Conservation (phyloP, 352 stramenopile genomes). For the Peronospora tabacina region DNA sequence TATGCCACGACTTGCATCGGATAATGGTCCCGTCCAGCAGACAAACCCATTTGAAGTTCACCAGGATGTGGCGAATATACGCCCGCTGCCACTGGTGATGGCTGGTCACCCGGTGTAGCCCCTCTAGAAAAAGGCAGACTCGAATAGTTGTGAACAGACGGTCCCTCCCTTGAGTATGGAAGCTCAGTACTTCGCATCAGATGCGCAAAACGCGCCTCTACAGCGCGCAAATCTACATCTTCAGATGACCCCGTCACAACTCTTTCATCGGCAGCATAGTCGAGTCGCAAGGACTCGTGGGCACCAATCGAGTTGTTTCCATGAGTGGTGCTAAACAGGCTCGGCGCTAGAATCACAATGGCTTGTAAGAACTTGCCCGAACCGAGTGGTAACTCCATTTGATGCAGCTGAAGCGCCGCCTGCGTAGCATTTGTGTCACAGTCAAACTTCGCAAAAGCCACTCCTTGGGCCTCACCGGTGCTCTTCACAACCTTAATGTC, state of each 20-base stretch:
- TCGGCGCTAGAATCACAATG: constrained; percentile 61
- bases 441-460: constrained; percentile 74
- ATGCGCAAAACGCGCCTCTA: constrained; percentile 75
- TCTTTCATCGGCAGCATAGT: constrained; percentile 14
- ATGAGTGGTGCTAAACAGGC: constrained; percentile 56
- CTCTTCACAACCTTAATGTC: constrained; percentile 72
- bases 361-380: constrained; percentile 53
- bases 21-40: constrained; percentile 21
- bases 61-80: constrained; percentile 6
- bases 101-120: constrained; percentile 3
- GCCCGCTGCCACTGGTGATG: constrained; percentile 14
- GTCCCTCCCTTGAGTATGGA: constrained; percentile 20
- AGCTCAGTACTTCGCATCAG: constrained; percentile 64
- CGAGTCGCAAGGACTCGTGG: constrained; percentile 23
- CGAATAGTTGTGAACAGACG: constrained; percentile 14
- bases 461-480: constrained; percentile 51
- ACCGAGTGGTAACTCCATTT: constrained; percentile 44
- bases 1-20: constrained; percentile 26
- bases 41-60: constrained; percentile 16
- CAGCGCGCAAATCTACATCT: constrained; percentile 59
- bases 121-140: constrained; percentile 8
- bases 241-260: constrained; percentile 29
- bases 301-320: constrained; percentile 18
- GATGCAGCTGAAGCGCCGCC: constrained; percentile 48
- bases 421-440: constrained; percentile 36